These are phyloP conservation scores for Nakaseomyces bracarensis DNA, from an alignment of 1,139 yeast genomes.

Conservation along the genomic window DNA sequence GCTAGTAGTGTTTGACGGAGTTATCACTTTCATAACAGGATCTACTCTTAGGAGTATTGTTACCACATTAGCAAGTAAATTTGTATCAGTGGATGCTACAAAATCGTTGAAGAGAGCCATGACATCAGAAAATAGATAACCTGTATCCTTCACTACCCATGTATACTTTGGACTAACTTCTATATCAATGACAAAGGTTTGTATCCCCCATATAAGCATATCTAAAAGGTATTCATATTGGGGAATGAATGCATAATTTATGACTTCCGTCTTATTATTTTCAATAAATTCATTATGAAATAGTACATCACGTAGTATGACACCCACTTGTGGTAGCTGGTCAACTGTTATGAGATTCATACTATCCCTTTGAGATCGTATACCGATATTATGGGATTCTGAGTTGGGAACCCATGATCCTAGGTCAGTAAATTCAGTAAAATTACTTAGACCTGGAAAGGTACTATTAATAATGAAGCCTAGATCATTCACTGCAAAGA, in stretches of 20 bases:
- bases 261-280: neutral
- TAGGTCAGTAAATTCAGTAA: neutral
- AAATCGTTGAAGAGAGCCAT: slow-evolving; percentile 23
- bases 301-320: slow-evolving; percentile 43
- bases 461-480: neutral
- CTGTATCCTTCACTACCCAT: slow-evolving; percentile 48
- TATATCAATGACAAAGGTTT: slow-evolving; percentile 49
- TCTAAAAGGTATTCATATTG: slow-evolving; percentile 35
- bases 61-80: slow-evolving; percentile 47
- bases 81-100: slow-evolving; percentile 44
- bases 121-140: slow-evolving; percentile 38
- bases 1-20: neutral
- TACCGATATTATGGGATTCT: slow-evolving; percentile 29
- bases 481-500: neutral
- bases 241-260: slow-evolving; percentile 23
- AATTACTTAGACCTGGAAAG: neutral
- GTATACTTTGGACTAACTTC: slow-evolving; percentile 49
- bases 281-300: slow-evolving; percentile 30
- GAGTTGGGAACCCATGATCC: slow-evolving; percentile 1
- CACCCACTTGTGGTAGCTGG: slow-evolving; percentile 50
- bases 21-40: neutral
- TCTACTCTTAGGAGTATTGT: slow-evolving; percentile 40
- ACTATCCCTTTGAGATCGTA: slow-evolving; percentile 64
- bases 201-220: slow-evolving; percentile 39
- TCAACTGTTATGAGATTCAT: slow-evolving; percentile 48